Conservation (phyloP, 1,139 yeast genomes). For the Yamadazyma dushanensis region DNA sequence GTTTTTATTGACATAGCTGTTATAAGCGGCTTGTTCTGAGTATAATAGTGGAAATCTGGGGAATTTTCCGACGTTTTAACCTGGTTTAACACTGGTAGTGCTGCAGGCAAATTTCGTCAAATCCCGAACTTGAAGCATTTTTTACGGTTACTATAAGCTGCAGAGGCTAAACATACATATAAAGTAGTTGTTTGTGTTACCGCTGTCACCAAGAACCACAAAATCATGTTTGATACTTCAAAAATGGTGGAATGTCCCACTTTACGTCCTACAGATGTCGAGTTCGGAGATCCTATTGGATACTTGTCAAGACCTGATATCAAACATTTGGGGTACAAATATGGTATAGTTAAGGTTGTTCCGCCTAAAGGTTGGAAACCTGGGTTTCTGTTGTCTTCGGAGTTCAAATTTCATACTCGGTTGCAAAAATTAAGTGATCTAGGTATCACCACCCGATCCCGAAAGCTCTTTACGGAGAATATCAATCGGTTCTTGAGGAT, state of each 20-base stretch:
- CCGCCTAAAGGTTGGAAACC: conserved; percentile 65
- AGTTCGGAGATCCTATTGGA: conserved; percentile 61
- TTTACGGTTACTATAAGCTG: neutral
- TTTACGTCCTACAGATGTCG: conserved; percentile 51
- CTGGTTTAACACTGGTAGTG: too few relatives aligned
- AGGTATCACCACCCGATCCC: conserved; percentile 59
- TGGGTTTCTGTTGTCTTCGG: conserved; percentile 49
- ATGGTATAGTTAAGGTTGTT: conserved; percentile 63
- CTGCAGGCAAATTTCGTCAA: neutral
- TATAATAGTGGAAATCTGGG: too few relatives aligned
- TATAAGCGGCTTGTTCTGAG: too few relatives aligned
- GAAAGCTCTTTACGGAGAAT: conserved; percentile 61
- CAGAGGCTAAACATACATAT: neutral
- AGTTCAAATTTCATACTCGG: conserved; percentile 64
- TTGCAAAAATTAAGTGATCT: conserved; percentile 64
- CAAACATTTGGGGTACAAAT: conserved; percentile 52
- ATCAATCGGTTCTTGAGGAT: conserved; percentile 56
- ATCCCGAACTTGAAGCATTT: neutral
- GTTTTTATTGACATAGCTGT: too few relatives aligned
- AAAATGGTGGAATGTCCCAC: conserved; percentile 47
- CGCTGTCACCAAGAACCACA: too few relatives aligned
- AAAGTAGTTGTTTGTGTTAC: neutral
- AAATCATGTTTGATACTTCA: conserved; percentile 14
- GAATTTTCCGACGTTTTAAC: too few relatives aligned
- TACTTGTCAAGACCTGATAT: conserved; percentile 56